Base-by-base conservation (phyloP, 805 yeast species). In the Wickerhamiella slavikovae region DNA sequence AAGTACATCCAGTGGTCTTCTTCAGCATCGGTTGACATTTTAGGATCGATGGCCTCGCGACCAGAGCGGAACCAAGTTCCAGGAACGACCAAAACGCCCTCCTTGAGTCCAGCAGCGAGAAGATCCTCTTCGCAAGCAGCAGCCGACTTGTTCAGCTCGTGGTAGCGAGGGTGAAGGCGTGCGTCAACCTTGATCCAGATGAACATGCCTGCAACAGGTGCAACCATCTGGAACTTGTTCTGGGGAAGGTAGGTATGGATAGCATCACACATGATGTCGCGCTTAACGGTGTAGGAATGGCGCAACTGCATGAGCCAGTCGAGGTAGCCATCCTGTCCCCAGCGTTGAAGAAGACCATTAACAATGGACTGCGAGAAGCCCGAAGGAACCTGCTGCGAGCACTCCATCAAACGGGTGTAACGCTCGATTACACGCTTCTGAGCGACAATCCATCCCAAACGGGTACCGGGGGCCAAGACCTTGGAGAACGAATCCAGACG, bases 401-500 rank as follows among this genome's bases (percentile, higher is more conserved):
- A 83, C 57, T 83, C 95, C 45, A 76, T 79, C 32, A 73, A 57
- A 40, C 89, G 64, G 30, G 71, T 50, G 42, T 58, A 62, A 40
- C 85, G 64, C 51, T 75, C 80, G 39, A 77, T 46, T 29, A 82
- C 49, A 12, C 44, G 39, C 25, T 58, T 55, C 49, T 76, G 82
- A 35, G 75, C 92, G 16, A 77, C 72, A 36, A 82, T 61, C 93
- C 93, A 82, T 31, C 94, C 93, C 35, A 77, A 48, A 57, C 95
- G 71, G 18, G 71, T 45, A 41, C 94, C 94, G 12, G 95, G 95
- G 3, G 93, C 94, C 32, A 83, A 56, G 16, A 82, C 82, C 58
- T 82, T 82, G 30, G 94, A 80, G 54, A 77, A 73, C 2, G 93
- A 76, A 51, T 82, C 95, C 46, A 83, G 62, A 48, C 95, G 68